phyloP scores from a whole-genome alignment of 1,284 basidiomycete species.

The Trichosporon sp. region DNA sequence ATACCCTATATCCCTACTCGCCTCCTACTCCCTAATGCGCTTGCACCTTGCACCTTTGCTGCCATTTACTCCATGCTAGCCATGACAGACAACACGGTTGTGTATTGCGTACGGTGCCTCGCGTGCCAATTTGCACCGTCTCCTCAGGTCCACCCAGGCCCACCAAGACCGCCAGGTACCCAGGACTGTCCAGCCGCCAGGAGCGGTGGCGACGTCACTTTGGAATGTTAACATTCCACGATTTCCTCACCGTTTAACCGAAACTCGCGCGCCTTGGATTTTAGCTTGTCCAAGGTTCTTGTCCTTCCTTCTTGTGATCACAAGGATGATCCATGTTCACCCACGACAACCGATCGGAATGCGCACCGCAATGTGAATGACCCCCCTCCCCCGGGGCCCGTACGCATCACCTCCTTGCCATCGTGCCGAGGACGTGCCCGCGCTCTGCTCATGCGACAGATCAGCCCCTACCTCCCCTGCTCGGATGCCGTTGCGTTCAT shows the following conservation, averaged over 20 bases:
- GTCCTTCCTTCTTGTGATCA: not conserved
- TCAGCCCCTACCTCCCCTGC: not conserved
- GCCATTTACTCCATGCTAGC: too few relatives aligned
- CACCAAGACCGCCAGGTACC: not conserved
- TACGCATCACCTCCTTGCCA: too few relatives aligned
- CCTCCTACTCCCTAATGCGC: too few relatives aligned
- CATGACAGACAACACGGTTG: too few relatives aligned
- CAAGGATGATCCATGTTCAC: not conserved
- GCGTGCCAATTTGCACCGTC: not conserved
- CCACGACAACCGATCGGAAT: not conserved
- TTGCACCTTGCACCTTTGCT: too few relatives aligned
- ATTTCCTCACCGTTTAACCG: conserved; percentile 12
- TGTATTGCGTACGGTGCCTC: not conserved
- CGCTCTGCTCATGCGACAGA: not conserved
- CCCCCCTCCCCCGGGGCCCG: too few relatives aligned
- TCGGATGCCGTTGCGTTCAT: conserved; percentile 1
- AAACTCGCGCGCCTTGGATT: not conserved
- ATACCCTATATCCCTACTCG: not conserved
- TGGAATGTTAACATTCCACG: conserved; percentile 2
- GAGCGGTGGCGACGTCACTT: not conserved
- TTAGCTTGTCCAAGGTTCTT: not conserved
- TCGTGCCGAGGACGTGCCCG: too few relatives aligned
- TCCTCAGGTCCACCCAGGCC: not conserved
- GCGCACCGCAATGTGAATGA: too few relatives aligned
- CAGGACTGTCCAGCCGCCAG: not conserved